Evolutionary conservation across 1,284 basidiomycete genomes (phyloP), one percentile per base, ranked within the genome.

Genomic region (Ustilago hordei): DNA sequence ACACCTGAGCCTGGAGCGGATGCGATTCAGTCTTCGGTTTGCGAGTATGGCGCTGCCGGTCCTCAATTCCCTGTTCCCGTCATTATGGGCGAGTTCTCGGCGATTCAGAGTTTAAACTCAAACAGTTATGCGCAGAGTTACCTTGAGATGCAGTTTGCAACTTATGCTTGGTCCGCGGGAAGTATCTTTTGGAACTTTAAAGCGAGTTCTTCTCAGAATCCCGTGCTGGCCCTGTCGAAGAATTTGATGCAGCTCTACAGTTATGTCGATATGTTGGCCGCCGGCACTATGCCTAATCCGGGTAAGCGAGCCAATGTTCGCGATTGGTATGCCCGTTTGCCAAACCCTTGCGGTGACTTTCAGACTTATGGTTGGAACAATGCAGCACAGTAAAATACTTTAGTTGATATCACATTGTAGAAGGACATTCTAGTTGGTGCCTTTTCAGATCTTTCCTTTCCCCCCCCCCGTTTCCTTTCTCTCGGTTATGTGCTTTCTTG

Each of bases 171-270:
- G 81, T 83, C 81, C 4, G 84, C 76, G 15, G 84, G 84, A 15
- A 77, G 77, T n/a, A 66, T 81, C 35, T 85, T 84, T 55, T 85
- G 82, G 81, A 83, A 79, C 52, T 84, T 79, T 63, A 83, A 83
- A 55, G 63, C 76, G 8, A 74, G 71, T 41, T 52, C 72, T 38
- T 72, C 78, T 1, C 62, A 50, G 11, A 69, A 60, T 36, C 80
- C 55, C 11, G 62, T 81, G 4, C 52, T 72, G 3, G 77, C 79
- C 1, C 31, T 70, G 15, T 17, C 64, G 2, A 36, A 52, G 36
- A 19, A 50, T 13, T 31, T 81, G 36, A 78, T 72, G 74, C 35
- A 65, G 48, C 59, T 70, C 43, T 85, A 83, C 70, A 77, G 73
- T 12, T 68, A 75, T 32, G 52, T 80, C 8, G 79, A 79, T 32